Percentiles rank a stretch among this genome's conserved stretches.
phyloP scores from a whole-genome alignment of 2,329 filamentous ascomycete species.

The Albifimbria verrucaria region DNA sequence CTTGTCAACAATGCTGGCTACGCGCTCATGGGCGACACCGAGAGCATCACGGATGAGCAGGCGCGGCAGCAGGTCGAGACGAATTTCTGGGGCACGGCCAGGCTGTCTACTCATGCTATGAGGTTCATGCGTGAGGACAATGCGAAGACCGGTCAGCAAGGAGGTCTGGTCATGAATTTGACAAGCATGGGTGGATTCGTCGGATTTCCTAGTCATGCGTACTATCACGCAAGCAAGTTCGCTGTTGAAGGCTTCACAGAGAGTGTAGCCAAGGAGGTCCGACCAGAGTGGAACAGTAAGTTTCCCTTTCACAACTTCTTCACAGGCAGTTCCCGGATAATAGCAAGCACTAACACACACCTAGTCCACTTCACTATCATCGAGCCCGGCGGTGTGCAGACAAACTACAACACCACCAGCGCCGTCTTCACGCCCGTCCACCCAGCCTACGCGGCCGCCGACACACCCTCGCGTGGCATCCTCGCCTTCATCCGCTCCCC shows the following conservation, averaged over 20 bases:
- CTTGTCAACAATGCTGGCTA: conserved; percentile 3
- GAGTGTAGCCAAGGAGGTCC: conserved; percentile 1
- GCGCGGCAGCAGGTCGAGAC: not conserved
- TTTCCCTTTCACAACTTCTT: not conserved
- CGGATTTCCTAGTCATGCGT: not conserved
- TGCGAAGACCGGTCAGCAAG: not conserved
- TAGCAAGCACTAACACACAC: not conserved
- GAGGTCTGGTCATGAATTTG: not conserved
- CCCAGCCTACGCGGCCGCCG: not conserved
- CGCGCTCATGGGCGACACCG: conserved; percentile 3
- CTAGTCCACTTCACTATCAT: conserved; percentile 1
- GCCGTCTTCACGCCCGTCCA: not conserved
- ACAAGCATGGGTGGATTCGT: not conserved
- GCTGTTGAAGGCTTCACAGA: conserved; percentile 1
- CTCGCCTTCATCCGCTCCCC: not conserved
- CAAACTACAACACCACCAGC: not conserved
- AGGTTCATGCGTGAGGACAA: not conserved
- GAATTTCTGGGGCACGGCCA: conserved; percentile 1
- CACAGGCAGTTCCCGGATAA: not conserved
- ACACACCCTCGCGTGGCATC: not conserved
- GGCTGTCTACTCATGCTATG: not conserved
- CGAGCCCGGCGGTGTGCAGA: not conserved
- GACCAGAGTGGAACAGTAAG: conserved; percentile 3
- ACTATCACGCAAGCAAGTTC: conserved; percentile 1
- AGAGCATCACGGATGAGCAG: not conserved